Base-by-base conservation (phyloP, 805 yeast species). In the Zygoascus flipseniorum region DNA sequence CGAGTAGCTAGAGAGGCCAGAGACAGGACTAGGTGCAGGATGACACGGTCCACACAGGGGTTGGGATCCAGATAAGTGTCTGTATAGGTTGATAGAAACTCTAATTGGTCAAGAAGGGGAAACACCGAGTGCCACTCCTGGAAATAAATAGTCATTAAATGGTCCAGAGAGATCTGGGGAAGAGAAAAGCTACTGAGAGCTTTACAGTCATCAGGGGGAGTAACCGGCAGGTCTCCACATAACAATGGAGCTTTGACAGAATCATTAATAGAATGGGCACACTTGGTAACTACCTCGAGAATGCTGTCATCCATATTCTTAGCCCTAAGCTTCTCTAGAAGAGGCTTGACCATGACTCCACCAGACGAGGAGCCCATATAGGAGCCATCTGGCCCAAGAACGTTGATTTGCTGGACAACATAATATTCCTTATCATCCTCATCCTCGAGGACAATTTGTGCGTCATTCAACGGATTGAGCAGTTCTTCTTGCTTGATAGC, bases 81-180 rank as follows among this genome's bases (percentile, higher is more conserved):
- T 2, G 73, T 60, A 64, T 86, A 88, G 57, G 80, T 79, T 20
- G 72, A 70, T 63, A 84, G 72, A 61, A 89, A 89, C n/a, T 80
- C 76, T 44, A 78, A 78, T 57, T 81, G 80, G 65, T 86, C 87
- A 51, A 89, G 63, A 14, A 87, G 73, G 0, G 96, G 95, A 20
- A 83, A 72, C 5, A 80, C 68, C 26, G 78, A 74, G 31, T 86
- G 83, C 95, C 96, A 89, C 54, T 85, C 83, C 56, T 80, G 82
- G 68, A 88, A 89, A 64, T 78, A 89, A 2, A 80, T 65, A 0
- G 85, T 76, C 18, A 86, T 76, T 31, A 86, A 74, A 26, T 81
- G 81, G 66, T 89, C 96, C 53, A 87, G 66, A 54, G 81, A 80
- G 23, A 80, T 65, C 52, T 83, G 75, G 20, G 83, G 72, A 2